A percentile compares a stretch with the other conserved stretches of the same genome.
phyloP scores from a whole-genome alignment of 1,139 yeast species.

The Scheffersomyces parashehatae region DNA sequence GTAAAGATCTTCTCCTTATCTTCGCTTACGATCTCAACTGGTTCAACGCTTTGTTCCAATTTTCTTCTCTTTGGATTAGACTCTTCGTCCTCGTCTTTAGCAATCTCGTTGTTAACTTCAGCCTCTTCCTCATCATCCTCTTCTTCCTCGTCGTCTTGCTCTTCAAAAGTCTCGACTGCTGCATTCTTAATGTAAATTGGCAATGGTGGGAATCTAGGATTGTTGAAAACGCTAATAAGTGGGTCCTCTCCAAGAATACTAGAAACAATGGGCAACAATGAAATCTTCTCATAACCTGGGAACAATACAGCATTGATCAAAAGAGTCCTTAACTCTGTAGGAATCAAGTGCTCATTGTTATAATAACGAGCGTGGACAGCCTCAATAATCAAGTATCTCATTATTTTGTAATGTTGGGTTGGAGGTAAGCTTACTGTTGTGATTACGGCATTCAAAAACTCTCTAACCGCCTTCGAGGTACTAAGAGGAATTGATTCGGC shows the following conservation, averaged over 20 bases:
- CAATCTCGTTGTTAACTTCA: constrained; percentile 1
- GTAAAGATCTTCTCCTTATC: constrained; percentile 6
- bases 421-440: constrained; percentile 57
- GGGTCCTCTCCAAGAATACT: constrained; percentile 44
- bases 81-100: constrained; percentile 7
- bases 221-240: constrained; percentile 56
- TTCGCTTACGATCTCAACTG: constrained; percentile 9
- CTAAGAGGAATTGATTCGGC: constrained; percentile 35
- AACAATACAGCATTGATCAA: constrained; percentile 56
- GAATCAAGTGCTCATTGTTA: constrained; percentile 25
- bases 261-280: constrained; percentile 73
- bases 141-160: constrained; percentile 18
- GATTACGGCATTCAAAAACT: constrained; percentile 52
- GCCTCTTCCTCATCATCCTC: constrained; percentile 19
- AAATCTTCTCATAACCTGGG: constrained; percentile 64
- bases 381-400: constrained; percentile 56
- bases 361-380: constrained; percentile 34
- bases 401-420: constrained; percentile 61
- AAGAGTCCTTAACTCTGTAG: constrained; percentile 36
- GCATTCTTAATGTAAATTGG: constrained; percentile 34
- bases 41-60: neutral
- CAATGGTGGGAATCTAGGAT: constrained; percentile 77
- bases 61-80: neutral
- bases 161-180: constrained; percentile 10
- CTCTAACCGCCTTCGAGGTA: constrained; percentile 41